These are phyloP conservation scores for Komagataella ulmi DNA, from an alignment of 805 yeast genomes.

Conservation along the genomic window DNA sequence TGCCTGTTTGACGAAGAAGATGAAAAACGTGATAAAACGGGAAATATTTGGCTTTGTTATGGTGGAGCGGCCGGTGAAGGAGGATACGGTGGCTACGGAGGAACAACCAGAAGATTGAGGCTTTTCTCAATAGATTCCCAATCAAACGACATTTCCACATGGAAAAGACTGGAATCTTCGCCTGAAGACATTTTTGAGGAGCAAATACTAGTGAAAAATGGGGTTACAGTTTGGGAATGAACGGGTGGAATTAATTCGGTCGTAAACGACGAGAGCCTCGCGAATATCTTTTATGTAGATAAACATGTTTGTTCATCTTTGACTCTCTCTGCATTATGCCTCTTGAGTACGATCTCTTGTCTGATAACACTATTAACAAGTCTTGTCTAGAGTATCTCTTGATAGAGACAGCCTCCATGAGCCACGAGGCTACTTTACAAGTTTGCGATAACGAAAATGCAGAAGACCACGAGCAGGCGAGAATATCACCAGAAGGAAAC, in stretches of 20 bases:
- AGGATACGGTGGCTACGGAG: constrained; percentile 90
- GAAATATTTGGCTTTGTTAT: constrained; percentile 64
- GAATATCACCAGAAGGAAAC: constrained; percentile 20
- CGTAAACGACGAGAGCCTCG: not conserved
- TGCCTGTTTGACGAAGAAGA: constrained; percentile 45
- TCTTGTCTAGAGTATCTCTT: constrained; percentile 49
- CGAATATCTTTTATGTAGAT: not conserved
- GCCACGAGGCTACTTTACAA: not conserved
- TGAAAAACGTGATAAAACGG: constrained; percentile 7
- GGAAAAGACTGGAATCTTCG: constrained; percentile 60
- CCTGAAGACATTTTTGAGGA: constrained; percentile 34
- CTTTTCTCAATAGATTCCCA: constrained; percentile 50
- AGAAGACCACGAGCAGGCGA: constrained; percentile 3
- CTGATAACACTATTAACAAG: constrained; percentile 32
- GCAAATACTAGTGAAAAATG: constrained; percentile 29
- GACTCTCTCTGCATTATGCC: not conserved
- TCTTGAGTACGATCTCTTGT: not conserved
- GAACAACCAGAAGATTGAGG: constrained; percentile 70
- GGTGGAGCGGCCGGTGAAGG: constrained; percentile 95
- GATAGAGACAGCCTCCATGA: constrained; percentile 23
- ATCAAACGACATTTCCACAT: constrained; percentile 35
- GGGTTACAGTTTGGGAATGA: not conserved
- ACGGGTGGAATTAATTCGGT: too few relatives aligned
- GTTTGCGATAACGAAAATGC: constrained; percentile 5
- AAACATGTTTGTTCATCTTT: too few relatives aligned